These are phyloP conservation scores for Sanguinoderma infundibulare DNA, from an alignment of 1,284 basidiomycete genomes.

Conservation along the genomic window DNA sequence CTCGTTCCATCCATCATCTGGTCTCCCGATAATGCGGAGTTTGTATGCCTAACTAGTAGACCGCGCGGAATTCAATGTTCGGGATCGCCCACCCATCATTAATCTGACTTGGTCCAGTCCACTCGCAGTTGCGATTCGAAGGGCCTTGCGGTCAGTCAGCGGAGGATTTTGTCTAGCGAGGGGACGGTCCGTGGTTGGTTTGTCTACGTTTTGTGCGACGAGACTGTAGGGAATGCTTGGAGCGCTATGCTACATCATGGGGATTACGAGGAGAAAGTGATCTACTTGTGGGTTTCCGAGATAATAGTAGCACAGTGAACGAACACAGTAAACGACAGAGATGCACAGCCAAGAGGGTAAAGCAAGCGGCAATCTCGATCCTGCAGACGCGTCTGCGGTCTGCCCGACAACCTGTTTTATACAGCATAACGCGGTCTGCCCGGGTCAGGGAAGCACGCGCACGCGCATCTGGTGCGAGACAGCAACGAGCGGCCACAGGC, in stretches of 20 bases:
- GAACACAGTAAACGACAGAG: not conserved
- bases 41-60: constrained; percentile 7
- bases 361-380: not conserved
- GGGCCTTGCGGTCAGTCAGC: not conserved
- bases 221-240: not conserved
- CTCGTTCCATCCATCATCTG: constrained; percentile 4
- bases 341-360: not conserved
- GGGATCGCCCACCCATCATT: not conserved
- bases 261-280: not conserved
- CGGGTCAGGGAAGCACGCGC: constrained; percentile 1
- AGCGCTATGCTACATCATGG: not conserved
- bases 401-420: too few relatives aligned
- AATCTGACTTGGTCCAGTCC: too few relatives aligned
- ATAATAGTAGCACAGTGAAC: not conserved
- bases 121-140: too few relatives aligned
- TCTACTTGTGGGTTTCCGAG: not conserved
- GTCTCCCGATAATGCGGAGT: not conserved
- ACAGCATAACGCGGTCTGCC: too few relatives aligned
- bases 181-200: too few relatives aligned
- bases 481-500: constrained; percentile 32
- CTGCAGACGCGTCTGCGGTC: too few relatives aligned
- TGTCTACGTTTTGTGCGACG: too few relatives aligned
- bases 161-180: too few relatives aligned
- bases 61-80: not conserved
- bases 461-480: constrained; percentile 37